Percentiles rank a stretch among this genome's conserved stretches.
Evolutionary conservation across 352 stramenopile species (phyloP).

Genomic region (Pseudoperonospora humuli): DNA sequence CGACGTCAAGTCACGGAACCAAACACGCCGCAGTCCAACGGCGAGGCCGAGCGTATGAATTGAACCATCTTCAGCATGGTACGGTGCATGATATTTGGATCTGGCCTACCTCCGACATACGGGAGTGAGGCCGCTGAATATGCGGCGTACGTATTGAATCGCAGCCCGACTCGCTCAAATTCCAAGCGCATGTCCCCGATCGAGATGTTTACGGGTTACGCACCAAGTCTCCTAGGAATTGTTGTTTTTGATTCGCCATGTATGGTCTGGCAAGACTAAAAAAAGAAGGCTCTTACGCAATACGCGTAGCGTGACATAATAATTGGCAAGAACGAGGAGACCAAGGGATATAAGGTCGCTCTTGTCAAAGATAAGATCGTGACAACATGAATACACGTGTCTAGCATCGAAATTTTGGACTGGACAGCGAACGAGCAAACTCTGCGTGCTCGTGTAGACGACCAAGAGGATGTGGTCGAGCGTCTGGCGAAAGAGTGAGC

Average conservation of each 20-base stretch:
- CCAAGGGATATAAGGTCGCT: neutral
- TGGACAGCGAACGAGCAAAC: neutral
- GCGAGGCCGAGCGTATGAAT: conserved; percentile 16
- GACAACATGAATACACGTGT: neutral
- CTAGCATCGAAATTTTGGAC: conserved; percentile 2
- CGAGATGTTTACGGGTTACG: neutral
- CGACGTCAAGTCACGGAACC: neutral
- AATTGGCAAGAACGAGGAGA: neutral
- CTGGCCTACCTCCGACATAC: conserved; percentile 8
- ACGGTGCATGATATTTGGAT: conserved; percentile 22
- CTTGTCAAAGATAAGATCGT: neutral
- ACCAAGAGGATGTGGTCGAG: conserved; percentile 1
- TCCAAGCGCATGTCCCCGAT: neutral
- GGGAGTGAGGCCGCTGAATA: conserved; percentile 21
- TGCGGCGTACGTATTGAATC: conserved; percentile 10
- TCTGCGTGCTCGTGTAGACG: neutral
- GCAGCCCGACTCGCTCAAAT: neutral
- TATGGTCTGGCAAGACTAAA: neutral
- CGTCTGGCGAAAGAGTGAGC: no score
- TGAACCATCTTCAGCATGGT: conserved; percentile 12
- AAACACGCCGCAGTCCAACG: conserved; percentile 18
- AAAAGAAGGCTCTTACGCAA: neutral
- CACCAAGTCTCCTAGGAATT: neutral
- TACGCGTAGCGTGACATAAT: neutral
- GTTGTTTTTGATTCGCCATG: neutral